Percentiles rank a stretch among this genome's conserved stretches.
phyloP scores from a whole-genome alignment of 768 basidiomycete species.

The Rossbeevera mucosa region DNA sequence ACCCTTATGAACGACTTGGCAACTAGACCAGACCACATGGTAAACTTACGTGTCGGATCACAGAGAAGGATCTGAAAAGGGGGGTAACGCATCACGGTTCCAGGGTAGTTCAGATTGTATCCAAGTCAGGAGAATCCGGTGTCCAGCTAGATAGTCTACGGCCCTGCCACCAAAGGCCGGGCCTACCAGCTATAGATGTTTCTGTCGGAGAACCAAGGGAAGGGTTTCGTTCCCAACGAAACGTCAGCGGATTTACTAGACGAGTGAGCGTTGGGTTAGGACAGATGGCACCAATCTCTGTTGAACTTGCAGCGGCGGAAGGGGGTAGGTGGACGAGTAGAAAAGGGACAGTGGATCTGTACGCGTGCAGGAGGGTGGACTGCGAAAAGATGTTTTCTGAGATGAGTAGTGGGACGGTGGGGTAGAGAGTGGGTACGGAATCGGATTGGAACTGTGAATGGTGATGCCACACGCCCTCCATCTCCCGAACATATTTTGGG shows the following conservation, averaged over 20 bases:
- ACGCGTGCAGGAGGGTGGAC: slow-evolving; percentile 61
- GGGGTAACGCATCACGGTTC: not conserved
- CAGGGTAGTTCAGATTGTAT: not conserved
- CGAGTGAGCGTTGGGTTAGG: slow-evolving; percentile 22
- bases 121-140: slow-evolving; percentile 4
- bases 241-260: slow-evolving; percentile 19
- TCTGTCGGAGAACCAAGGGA: not conserved
- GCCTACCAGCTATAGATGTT: slow-evolving; percentile 21
- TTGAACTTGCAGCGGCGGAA: not conserved
- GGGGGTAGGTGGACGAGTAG: slow-evolving; percentile 75
- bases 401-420: slow-evolving; percentile 63
- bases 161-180: slow-evolving; percentile 40
- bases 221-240: slow-evolving; percentile 23
- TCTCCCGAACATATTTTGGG: slow-evolving; percentile 78
- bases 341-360: slow-evolving; percentile 73
- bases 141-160: slow-evolving; percentile 19
- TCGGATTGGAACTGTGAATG: slow-evolving; percentile 1
- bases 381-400: slow-evolving; percentile 81
- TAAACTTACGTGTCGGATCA: not conserved
- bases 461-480: slow-evolving; percentile 79
- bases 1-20: not conserved
- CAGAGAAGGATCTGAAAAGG: not conserved
- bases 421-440: not conserved
- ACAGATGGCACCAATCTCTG: slow-evolving; percentile 8
- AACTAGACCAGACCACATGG: not conserved